Base-by-base conservation (phyloP, 345 rosid genomes). In the Eutrema japonicum region DNA sequence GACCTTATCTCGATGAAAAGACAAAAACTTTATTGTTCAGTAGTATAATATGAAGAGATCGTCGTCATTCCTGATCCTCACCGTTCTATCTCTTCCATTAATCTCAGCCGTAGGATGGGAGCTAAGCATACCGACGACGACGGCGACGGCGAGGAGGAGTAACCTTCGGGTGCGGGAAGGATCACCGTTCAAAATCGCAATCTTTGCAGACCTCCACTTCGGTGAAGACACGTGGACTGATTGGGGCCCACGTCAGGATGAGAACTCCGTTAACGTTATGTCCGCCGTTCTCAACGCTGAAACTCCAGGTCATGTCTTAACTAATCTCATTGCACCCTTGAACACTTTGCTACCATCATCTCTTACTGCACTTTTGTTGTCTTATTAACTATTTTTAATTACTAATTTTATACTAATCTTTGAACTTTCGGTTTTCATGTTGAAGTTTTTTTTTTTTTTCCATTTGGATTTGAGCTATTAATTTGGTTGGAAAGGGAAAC, bases 161-260 rank as follows among this genome's bases (percentile, higher is more conserved):
- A 26, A 51, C 51, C 81, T 85, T 47, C 74, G 73, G 42, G 53
- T 77, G 13, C 76, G 75, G 70, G 63, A 61, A 12, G 87, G 81
- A 9, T 40, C 73, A 41, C 68, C 82, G 47, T 89, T 84, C 83
- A 87, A 58, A 82, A 81, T 87, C 0, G 96, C 89, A 0, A 58
- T 89, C 48, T 91, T 89, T 29, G 96, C 97, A 3, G 97, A 91
- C 79, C 79, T 91, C 56, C 96, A 91, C 69, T 91, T 91, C 53
- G 97, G 96, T 4, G 93, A 91, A 86, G 48, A 80, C 59, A 78
- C 90, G 3, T 87, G 91, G 97, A 86, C 93, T 2, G 87, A 83
- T 0, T 89, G 96, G 93, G 96, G 89, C 5, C 97, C 91, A 2
- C 72, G 56, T 32, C 97, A 89, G 57, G 97, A 91, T 35, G 54